Conservation (phyloP, 176 grass and related monocot genomes). For the maize (Zea mays) region DNA sequence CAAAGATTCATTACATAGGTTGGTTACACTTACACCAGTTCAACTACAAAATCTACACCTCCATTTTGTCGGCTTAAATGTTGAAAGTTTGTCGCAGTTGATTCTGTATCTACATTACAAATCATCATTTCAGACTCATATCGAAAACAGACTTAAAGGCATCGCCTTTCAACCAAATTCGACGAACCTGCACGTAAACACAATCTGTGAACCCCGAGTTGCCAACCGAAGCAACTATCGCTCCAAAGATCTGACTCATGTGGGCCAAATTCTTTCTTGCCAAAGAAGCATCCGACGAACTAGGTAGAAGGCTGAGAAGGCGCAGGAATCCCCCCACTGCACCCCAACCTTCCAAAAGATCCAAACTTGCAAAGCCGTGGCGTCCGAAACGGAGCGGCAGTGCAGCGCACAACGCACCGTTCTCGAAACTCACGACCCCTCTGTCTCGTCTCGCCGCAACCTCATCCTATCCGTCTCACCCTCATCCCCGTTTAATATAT, state of each 20-base stretch:
- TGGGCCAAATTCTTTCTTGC: constrained; percentile 44
- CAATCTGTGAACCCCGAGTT: not conserved
- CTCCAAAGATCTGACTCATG: not conserved
- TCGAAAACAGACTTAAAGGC: too few species aligned
- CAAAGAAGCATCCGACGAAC: not conserved
- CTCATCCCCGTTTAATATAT: not conserved
- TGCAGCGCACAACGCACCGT: not conserved
- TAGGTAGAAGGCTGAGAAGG: not conserved
- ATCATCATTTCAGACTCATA: too few species aligned
- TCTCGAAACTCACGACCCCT: not conserved
- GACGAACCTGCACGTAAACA: not conserved
- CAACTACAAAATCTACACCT: too few species aligned
- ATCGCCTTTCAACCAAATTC: not conserved
- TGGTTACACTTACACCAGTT: too few species aligned
- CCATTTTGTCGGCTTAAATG: too few species aligned
- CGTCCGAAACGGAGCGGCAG: not conserved
- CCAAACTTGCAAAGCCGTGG: not conserved
- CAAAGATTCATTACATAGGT: too few species aligned
- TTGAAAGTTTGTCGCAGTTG: too few species aligned
- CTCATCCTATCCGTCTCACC: constrained; percentile 43
- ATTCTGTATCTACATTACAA: too few species aligned
- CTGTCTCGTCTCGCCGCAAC: not conserved
- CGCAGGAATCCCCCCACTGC: constrained; percentile 15
- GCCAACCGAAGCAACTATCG: not conserved
- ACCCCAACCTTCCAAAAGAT: constrained; percentile 13